Base-by-base conservation (phyloP, 768 basidiomycete genomes). In the Podaxis sp. region DNA sequence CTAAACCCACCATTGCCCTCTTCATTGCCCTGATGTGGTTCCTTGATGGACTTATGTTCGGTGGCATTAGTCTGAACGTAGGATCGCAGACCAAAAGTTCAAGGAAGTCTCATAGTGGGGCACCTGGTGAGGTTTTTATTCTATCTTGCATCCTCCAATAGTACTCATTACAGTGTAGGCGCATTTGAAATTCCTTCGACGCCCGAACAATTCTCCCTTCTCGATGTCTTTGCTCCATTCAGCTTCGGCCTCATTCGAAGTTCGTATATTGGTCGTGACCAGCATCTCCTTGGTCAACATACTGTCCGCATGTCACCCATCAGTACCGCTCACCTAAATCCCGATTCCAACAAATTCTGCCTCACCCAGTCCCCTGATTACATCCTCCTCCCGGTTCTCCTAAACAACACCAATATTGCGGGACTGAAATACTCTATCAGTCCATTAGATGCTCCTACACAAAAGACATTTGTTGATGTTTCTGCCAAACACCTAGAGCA, bases 251-350 rank as follows among this genome's bases (percentile, higher is more conserved):
- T 86, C 11, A 63, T 89, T 12, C 73, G 82, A 3, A 67, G 78
- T 8, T 73, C 82, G 22, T 71, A 78, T 41, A 70, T 68, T 17
- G 70, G 74, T 1, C 79, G 77, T 44, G 88, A 91, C 65, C 72
- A 77, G 3, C 87, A 92, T 70, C 76, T 93, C 7, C 82, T 87
- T 36, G 61, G 96, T 37, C 89, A 95, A 73, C 93, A 96, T 70
- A 95, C 93, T 0, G 90, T 99, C 56, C 87, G 90, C 66, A 89
- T 96, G 84, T 93, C 94, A 0, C 95, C 95, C 10, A 94, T 93
- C 68, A 93, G 95, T 72, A 97, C 95, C 2, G 96, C 95, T 3
- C 88, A 89, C 22, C 79, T 99, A 49, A 96, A 96, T 68, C 93
- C 93, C 11, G 80, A 88, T 63, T 80, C 76, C 13, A 80, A 85